Percentiles rank a stretch among this genome's conserved stretches.
Evolutionary conservation across 208 protist genomes (phyloP).

Genomic region (Naegleria fowleri): DNA sequence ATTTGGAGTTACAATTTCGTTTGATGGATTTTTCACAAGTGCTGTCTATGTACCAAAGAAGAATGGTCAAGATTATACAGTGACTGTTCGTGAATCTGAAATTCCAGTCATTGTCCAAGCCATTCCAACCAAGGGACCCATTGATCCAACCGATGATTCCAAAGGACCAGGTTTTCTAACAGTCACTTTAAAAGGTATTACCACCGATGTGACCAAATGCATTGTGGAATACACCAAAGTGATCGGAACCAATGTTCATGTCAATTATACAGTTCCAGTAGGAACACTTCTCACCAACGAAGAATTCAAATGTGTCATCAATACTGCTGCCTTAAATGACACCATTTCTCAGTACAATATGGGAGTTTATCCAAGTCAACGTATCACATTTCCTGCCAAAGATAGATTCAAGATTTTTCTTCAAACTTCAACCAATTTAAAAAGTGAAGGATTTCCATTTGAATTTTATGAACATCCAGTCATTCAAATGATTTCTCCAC

Average conservation of each 20-base stretch:
- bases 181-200: neutral
- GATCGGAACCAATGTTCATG: neutral
- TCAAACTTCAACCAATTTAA: neutral
- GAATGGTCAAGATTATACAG: neutral
- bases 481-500: neutral
- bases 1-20: neutral
- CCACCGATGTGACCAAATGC: neutral
- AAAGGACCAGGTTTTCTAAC: neutral
- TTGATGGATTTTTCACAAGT: neutral
- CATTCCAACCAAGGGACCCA: neutral
- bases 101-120: neutral
- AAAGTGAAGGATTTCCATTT: neutral
- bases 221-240: neutral
- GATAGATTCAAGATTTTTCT: neutral
- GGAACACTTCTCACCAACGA: neutral
- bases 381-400: neutral
- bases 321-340: neutral
- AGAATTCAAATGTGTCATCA: neutral
- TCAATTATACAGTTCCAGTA: neutral
- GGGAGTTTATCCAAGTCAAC: neutral
- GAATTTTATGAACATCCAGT: slow-evolving; percentile 4
- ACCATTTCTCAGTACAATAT: neutral
- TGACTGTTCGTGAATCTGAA: neutral
- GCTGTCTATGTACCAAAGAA: neutral
- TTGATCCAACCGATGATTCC: neutral